Conservation (phyloP, 306 rosid species). For the Prunus armeniaca region DNA sequence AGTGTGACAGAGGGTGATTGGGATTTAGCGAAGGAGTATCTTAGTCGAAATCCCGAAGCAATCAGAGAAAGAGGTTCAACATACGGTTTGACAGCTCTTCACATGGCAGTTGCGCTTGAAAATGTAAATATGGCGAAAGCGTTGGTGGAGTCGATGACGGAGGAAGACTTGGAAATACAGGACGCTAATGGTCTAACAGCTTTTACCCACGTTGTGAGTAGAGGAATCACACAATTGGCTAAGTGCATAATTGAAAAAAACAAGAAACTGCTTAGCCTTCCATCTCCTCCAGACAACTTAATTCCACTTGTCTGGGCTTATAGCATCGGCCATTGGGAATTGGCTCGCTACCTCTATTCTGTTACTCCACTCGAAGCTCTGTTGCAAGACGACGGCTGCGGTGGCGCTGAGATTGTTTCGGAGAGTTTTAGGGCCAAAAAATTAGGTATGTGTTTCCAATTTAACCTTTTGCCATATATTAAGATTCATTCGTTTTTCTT, state of each 20-base stretch:
- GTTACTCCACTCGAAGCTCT: not conserved
- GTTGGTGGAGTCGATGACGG: not conserved
- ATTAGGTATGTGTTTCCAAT: not conserved
- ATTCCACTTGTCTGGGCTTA: not conserved
- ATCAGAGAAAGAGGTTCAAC: not conserved
- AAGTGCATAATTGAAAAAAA: conserved; percentile 5
- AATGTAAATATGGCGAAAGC: not conserved
- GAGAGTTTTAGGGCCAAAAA: not conserved
- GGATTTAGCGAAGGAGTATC: not conserved
- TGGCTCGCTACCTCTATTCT: conserved; percentile 18
- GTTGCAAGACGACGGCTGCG: not conserved
- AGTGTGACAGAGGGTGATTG: not conserved
- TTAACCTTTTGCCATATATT: not conserved
- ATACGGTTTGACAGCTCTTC: not conserved
- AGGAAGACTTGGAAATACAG: not conserved
- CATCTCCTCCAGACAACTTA: fast-evolving
- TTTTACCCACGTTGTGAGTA: not conserved
- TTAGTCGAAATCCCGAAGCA: not conserved
- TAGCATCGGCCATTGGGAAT: not conserved
- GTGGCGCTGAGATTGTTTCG: not conserved
- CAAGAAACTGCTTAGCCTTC: not conserved
- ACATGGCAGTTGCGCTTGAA: not conserved
- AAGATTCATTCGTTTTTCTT: not conserved
- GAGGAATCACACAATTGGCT: not conserved
- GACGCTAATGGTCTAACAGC: not conserved